Percentiles rank a stretch among this genome's conserved stretches.
Evolutionary conservation across 306 rosid genomes (phyloP).

Genomic region (Benincasa hispida): DNA sequence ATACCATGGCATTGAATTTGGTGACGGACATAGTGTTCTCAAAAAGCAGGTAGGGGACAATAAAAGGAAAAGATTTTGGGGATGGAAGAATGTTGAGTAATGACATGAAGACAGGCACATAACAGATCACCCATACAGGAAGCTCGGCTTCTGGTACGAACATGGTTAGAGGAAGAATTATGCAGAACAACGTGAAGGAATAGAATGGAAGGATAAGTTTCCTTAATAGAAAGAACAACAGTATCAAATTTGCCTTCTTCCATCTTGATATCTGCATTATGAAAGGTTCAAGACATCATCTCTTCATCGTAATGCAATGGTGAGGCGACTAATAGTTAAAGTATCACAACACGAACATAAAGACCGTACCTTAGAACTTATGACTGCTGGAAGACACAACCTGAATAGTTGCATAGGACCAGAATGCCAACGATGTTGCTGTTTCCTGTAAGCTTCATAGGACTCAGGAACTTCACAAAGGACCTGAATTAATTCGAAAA

Average conservation of each 20-base stretch:
- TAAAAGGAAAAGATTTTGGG: slow-evolving; percentile 84
- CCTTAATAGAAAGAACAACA: slow-evolving; percentile 76
- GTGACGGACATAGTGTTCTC: slow-evolving; percentile 97
- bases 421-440: slow-evolving; percentile 99
- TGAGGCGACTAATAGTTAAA: not conserved
- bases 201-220: slow-evolving; percentile 89
- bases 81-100: slow-evolving; percentile 85
- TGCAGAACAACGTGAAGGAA: slow-evolving; percentile 90
- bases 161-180: slow-evolving; percentile 94
- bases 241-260: slow-evolving; percentile 83
- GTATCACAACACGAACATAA: not conserved
- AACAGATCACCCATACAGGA: slow-evolving; percentile 87
- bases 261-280: slow-evolving; percentile 65
- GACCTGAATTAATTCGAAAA: slow-evolving; percentile 36
- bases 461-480: slow-evolving; percentile 93
- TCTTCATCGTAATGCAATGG: not conserved
- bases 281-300: slow-evolving; percentile 9
- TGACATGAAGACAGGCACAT: slow-evolving; percentile 83
- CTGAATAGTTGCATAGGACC: slow-evolving; percentile 98
- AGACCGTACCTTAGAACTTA: slow-evolving; percentile 59
- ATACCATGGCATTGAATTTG: slow-evolving; percentile 91
- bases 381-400: slow-evolving; percentile 73
- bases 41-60: slow-evolving; percentile 84
- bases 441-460: slow-evolving; percentile 91
- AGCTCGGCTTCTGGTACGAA: slow-evolving; percentile 96